Conservation (phyloP, 2,329 filamentous ascomycete species). For the Pseudopithomyces maydicus region DNA sequence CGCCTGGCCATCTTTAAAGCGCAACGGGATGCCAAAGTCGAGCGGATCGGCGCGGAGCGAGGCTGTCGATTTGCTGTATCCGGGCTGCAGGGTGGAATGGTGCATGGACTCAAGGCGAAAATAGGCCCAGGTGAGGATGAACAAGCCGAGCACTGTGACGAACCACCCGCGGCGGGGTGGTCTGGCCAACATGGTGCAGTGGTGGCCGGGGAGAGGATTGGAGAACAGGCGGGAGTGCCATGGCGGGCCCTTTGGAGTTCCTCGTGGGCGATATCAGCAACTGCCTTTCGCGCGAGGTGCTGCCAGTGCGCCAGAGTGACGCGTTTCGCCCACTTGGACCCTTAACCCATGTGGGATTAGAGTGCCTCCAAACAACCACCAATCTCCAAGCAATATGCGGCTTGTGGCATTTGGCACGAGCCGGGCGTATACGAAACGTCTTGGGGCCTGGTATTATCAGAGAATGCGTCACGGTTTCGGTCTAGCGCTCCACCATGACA, state of each 20-base stretch:
- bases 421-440: no score
- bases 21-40: constrained; percentile 42
- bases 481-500: not conserved
- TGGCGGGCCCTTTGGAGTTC: not conserved
- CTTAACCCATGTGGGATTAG: not conserved
- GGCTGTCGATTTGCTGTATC: constrained; percentile 16
- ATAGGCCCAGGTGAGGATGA: constrained; percentile 40
- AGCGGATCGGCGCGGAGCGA: constrained; percentile 30
- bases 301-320: constrained; percentile 4
- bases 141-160: constrained; percentile 28
- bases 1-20: constrained; percentile 33
- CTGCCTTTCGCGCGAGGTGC: not conserved
- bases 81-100: constrained; percentile 18
- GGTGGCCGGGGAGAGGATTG: not conserved
- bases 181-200: constrained; percentile 41
- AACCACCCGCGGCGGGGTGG: constrained; percentile 40
- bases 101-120: constrained; percentile 18
- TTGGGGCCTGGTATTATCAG: no score
- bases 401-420: not conserved
- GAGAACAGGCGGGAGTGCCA: constrained; percentile 15
- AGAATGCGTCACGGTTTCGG: not conserved
- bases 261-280: no score
- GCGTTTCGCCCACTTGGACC: constrained; percentile 2
- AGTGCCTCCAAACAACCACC: not conserved
- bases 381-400: not conserved